Conservation (phyloP, 257 asterid genomes). For the Solanum sitiens region DNA sequence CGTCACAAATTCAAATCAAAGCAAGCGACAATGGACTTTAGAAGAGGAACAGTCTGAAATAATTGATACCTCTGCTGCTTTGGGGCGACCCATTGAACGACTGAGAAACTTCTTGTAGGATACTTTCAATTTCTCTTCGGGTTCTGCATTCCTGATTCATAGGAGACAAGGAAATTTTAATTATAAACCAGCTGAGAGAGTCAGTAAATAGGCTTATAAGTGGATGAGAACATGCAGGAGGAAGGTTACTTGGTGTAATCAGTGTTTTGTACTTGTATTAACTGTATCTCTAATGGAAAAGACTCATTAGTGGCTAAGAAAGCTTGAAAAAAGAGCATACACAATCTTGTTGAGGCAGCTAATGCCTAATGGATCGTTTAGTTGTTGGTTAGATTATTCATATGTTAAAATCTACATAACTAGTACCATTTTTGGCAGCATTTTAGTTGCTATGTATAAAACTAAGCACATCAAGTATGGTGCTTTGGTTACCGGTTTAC, state of each 20-base stretch:
- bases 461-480: neutral
- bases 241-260: neutral
- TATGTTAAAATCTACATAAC: neutral
- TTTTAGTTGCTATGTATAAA: neutral
- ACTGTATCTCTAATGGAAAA: neutral
- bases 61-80: slow-evolving; percentile 50
- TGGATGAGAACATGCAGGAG: neutral
- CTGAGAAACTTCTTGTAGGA: slow-evolving; percentile 61
- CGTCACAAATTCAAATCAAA: neutral
- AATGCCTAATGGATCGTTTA: neutral
- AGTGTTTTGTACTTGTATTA: neutral
- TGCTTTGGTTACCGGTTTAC: neutral
- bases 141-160: slow-evolving; percentile 63
- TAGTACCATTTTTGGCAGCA: neutral
- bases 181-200: neutral
- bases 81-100: slow-evolving; percentile 64
- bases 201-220: neutral
- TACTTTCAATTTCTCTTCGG: slow-evolving; percentile 51
- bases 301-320: neutral
- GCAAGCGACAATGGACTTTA: neutral
- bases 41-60: neutral
- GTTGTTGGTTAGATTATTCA: neutral
- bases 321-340: neutral
- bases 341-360: neutral
- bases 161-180: neutral